These are phyloP conservation scores for Dendrocalamus sinicus DNA, from an alignment of 176 grass and related monocot genomes.

Conservation along the genomic window DNA sequence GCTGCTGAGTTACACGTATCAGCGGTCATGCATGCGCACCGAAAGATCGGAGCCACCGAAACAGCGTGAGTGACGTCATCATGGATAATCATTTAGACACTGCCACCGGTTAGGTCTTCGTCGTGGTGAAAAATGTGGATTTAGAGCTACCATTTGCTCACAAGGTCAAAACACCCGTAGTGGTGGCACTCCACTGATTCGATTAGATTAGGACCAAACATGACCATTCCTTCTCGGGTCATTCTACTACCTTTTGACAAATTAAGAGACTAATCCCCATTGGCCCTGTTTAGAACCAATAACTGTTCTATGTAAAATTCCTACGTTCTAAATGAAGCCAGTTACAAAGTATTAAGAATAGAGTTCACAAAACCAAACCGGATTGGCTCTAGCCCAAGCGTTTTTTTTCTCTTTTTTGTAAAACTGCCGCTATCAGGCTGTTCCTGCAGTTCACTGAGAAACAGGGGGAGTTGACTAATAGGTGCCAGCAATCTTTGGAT, in stretches of 20 bases:
- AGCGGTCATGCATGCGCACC: conserved; percentile 17
- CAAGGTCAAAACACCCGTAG: not conserved
- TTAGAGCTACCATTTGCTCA: not conserved
- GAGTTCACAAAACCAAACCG: too few relatives aligned
- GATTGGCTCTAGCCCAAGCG: too few relatives aligned
- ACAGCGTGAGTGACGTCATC: not conserved
- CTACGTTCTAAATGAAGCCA: not conserved
- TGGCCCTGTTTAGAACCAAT: not conserved
- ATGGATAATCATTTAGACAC: conserved; percentile 16
- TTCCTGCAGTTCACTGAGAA: too few relatives aligned
- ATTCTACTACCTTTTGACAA: not conserved
- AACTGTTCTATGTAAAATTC: not conserved
- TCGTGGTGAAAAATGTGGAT: not conserved
- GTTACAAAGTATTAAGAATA: too few relatives aligned
- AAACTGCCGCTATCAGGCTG: too few relatives aligned
- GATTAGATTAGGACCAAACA: not conserved
- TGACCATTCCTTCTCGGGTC: not conserved
- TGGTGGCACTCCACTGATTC: not conserved
- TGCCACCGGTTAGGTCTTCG: not conserved
- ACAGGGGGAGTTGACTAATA: too few relatives aligned
- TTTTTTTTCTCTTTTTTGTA: too few relatives aligned
- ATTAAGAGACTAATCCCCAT: not conserved
- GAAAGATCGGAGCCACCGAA: too few relatives aligned
- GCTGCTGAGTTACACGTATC: conserved; percentile 34
- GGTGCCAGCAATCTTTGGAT: too few relatives aligned